Conservation (phyloP, 2,329 filamentous ascomycete species). For the Dryadomyces quercus-mongolicae region DNA sequence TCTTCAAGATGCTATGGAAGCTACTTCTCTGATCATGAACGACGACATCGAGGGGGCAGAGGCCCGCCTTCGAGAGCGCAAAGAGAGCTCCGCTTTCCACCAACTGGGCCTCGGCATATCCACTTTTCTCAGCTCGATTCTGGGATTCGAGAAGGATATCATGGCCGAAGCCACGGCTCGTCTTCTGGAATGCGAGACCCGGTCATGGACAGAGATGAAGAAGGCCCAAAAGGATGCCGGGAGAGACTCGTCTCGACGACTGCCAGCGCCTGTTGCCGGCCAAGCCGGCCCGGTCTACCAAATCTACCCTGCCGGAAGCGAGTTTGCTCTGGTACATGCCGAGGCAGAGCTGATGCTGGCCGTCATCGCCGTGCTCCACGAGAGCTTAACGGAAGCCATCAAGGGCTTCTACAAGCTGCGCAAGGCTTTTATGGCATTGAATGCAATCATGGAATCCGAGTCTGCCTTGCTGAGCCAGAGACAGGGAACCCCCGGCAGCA, state of each 20-base stretch:
- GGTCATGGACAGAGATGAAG: conserved; percentile 64
- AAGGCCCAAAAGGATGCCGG: conserved; percentile 51
- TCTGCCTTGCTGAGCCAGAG: conserved; percentile 20
- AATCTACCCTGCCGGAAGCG: conserved; percentile 71
- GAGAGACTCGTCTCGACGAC: no score
- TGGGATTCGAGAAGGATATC: conserved; percentile 85
- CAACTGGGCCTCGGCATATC: conserved; percentile 70
- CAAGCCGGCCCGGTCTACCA: conserved; percentile 20
- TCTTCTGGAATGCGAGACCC: conserved; percentile 63
- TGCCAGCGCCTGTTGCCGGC: neutral
- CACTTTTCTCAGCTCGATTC: conserved; percentile 71
- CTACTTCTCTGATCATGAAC: conserved; percentile 66
- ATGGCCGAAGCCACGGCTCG: conserved; percentile 71
- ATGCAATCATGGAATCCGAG: conserved; percentile 67
- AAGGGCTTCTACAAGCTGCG: conserved; percentile 87
- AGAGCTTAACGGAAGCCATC: conserved; percentile 82
- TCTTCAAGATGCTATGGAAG: conserved; percentile 48
- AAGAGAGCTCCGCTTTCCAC: conserved; percentile 77
- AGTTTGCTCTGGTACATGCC: conserved; percentile 74
- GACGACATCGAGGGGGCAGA: conserved; percentile 84
- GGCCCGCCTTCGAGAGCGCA: conserved; percentile 55
- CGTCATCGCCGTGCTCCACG: conserved; percentile 79
- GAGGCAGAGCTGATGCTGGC: conserved; percentile 83
- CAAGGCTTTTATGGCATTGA: conserved; percentile 75
- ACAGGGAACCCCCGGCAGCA: neutral